phyloP scores from a whole-genome alignment of 331 rosid genomes.

The Rosa hybrid region DNA sequence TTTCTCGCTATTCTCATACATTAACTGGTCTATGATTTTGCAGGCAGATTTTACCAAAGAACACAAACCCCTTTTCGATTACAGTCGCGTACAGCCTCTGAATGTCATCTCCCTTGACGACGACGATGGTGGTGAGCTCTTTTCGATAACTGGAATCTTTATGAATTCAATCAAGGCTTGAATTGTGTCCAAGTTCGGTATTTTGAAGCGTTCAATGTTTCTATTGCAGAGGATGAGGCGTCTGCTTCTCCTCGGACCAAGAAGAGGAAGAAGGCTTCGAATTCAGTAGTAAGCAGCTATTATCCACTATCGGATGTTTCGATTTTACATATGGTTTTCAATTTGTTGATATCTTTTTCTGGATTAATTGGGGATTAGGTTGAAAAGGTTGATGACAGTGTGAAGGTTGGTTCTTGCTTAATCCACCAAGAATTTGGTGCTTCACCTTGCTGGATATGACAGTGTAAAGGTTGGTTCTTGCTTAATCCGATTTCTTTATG shows the following conservation, averaged over 20 bases:
- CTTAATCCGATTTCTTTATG: too few relatives aligned
- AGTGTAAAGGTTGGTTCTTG: too few relatives aligned
- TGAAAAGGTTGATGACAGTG: conserved; percentile 12
- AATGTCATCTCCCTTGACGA: conserved; percentile 40
- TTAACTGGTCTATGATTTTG: not conserved
- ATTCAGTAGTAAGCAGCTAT: conserved; percentile 21
- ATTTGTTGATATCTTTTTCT: not conserved
- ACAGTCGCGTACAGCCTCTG: conserved; percentile 76
- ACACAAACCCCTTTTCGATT: conserved; percentile 84
- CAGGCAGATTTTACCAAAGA: conserved; percentile 68
- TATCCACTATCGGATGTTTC: not conserved
- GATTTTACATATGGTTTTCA: not conserved
- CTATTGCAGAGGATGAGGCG: conserved; percentile 53
- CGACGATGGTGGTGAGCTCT: conserved; percentile 35
- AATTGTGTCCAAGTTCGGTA: not conserved
- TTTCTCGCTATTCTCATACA: not conserved
- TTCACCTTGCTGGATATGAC: too few relatives aligned
- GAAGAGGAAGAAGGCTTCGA: conserved; percentile 45
- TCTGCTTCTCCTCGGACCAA: conserved; percentile 35
- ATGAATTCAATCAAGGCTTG: not conserved
- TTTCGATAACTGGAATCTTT: too few relatives aligned
- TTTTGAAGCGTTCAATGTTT: not conserved
- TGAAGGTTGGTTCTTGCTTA: not conserved
- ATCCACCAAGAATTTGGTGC: too few relatives aligned
- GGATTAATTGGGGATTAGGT: not conserved